phyloP scores from a whole-genome alignment of 2,329 filamentous ascomycete genomes.

The Exophiala spinifera region DNA sequence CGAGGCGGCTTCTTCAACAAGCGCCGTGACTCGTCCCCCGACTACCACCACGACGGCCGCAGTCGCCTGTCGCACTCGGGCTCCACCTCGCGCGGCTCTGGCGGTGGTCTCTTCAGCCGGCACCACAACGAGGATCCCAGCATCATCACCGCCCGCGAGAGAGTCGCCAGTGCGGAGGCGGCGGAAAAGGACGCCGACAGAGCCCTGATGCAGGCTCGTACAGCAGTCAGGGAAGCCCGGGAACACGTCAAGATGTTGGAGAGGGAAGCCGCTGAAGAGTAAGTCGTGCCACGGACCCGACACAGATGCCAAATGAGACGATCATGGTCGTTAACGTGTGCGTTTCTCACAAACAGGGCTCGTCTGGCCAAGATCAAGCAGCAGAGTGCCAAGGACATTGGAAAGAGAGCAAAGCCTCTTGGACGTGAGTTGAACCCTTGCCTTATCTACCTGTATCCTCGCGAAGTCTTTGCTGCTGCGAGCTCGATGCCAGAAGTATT shows the following conservation, averaged over 20 bases:
- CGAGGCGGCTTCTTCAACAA: slow-evolving; percentile 17
- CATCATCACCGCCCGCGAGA: slow-evolving; percentile 60
- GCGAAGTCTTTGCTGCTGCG: no score
- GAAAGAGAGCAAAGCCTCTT: slow-evolving; percentile 66
- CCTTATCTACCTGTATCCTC: no score
- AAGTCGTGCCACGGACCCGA: no score
- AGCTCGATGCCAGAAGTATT: no score
- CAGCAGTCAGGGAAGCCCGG: slow-evolving; percentile 60
- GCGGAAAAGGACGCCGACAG: slow-evolving; percentile 65
- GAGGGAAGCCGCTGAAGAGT: slow-evolving; percentile 62
- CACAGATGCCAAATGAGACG: background rate
- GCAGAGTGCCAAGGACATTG: slow-evolving; percentile 61
- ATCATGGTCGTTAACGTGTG: slow-evolving; percentile 8
- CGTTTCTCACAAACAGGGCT: slow-evolving; percentile 37
- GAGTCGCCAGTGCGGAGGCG: slow-evolving; percentile 59
- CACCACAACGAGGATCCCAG: slow-evolving; percentile 56
- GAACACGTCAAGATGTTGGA: slow-evolving; percentile 63
- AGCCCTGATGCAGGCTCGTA: slow-evolving; percentile 57
- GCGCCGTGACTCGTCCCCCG: slow-evolving; percentile 27
- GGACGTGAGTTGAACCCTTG: slow-evolving; percentile 55
- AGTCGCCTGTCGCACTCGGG: slow-evolving; percentile 17
- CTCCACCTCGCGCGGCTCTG: slow-evolving; percentile 27
- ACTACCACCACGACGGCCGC: slow-evolving; percentile 22
- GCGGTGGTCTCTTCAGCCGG: slow-evolving; percentile 38
- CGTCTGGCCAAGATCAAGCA: slow-evolving; percentile 66